Evolutionary conservation across 2,329 filamentous ascomycete genomes (phyloP).

Genomic region (Pseudocercospora musae): DNA sequence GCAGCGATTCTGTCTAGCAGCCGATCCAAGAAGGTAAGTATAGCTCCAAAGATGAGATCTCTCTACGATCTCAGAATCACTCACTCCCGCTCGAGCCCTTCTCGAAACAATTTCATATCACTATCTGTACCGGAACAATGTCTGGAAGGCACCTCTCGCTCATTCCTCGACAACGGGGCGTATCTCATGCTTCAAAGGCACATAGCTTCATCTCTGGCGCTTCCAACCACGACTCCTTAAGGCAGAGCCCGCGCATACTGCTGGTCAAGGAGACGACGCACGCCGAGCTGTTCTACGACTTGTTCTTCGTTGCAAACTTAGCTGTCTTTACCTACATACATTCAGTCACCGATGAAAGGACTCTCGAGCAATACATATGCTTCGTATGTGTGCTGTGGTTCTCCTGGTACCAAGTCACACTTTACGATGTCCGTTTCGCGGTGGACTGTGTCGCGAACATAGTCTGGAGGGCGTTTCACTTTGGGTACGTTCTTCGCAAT

Average conservation of each 20-base stretch:
- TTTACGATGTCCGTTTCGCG: slow-evolving; percentile 65
- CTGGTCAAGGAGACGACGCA: slow-evolving; percentile 48
- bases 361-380: slow-evolving; percentile 46
- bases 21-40: neutral
- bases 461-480: slow-evolving; percentile 47
- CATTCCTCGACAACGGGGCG: neutral
- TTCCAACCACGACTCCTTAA: neutral
- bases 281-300: slow-evolving; percentile 57
- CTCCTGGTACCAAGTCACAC: slow-evolving; percentile 61
- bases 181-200: neutral
- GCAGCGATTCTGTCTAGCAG: neutral
- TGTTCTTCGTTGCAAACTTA: slow-evolving; percentile 63
- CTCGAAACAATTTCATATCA: neutral
- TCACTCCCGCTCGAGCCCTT: neutral
- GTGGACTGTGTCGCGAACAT: slow-evolving; percentile 63
- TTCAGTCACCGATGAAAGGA: slow-evolving; percentile 52
- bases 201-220: neutral
- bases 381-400: slow-evolving; percentile 60
- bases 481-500: slow-evolving; percentile 24
- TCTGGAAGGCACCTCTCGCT: neutral
- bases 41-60: neutral
- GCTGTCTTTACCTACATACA: slow-evolving; percentile 59
- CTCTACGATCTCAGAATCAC: neutral
- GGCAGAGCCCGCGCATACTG: neutral
- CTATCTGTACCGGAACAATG: neutral